Conservation (phyloP, 768 basidiomycete species). For the Hygrocybe coccinea region DNA sequence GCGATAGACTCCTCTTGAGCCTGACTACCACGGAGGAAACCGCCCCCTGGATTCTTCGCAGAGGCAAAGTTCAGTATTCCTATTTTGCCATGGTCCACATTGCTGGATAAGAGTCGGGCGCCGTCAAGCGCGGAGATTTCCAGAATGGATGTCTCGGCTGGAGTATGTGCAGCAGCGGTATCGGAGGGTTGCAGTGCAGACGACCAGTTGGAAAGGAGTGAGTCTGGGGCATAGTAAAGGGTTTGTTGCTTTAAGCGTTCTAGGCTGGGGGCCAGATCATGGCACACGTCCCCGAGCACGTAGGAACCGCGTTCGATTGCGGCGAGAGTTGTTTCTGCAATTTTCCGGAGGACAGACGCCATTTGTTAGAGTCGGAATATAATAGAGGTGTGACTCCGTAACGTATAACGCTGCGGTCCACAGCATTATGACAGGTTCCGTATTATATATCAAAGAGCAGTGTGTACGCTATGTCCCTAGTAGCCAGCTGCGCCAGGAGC, state of each 20-base stretch:
- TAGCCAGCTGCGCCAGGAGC: slow-evolving; percentile 95
- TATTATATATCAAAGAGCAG: no score
- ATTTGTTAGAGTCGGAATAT: no score
- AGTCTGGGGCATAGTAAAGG: slow-evolving; percentile 49
- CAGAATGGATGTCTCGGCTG: slow-evolving; percentile 42
- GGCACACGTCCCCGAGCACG: slow-evolving; percentile 19
- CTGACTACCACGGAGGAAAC: slow-evolving; percentile 65
- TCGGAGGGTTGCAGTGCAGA: slow-evolving; percentile 1
- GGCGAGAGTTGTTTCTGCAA: slow-evolving; percentile 49
- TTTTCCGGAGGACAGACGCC: slow-evolving; percentile 27
- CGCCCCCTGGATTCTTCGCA: slow-evolving; percentile 70
- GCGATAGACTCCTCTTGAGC: slow-evolving; percentile 82
- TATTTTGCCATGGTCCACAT: slow-evolving; percentile 27
- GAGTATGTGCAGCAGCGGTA: not conserved
- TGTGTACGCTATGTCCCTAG: slow-evolving; percentile 31
- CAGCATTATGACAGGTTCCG: no score
- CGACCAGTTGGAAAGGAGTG: slow-evolving; percentile 45
- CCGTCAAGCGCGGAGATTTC: slow-evolving; percentile 64
- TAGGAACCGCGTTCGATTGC: slow-evolving; percentile 46
- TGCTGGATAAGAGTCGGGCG: slow-evolving; percentile 38
- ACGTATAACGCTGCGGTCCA: no score
- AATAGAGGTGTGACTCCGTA: no score
- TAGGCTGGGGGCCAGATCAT: slow-evolving; percentile 26
- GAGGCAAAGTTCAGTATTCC: slow-evolving; percentile 76
- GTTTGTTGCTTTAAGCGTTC: slow-evolving; percentile 39